Evolutionary conservation across 2,329 filamentous ascomycete genomes (phyloP), one percentile per base, ranked within the genome.

Genomic region (Grosmannia penicillata): DNA sequence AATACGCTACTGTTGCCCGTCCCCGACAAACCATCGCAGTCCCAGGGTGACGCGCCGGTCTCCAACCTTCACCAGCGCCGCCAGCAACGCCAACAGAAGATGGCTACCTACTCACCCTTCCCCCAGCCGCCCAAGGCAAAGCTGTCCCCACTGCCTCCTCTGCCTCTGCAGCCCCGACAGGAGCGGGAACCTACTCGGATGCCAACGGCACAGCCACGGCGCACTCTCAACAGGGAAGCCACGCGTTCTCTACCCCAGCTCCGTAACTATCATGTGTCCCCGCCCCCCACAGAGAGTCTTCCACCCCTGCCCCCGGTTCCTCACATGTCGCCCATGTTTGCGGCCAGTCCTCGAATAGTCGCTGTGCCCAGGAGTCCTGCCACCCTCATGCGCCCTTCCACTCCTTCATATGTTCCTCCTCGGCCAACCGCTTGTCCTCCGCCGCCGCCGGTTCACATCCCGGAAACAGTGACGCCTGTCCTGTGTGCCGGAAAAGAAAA

Each of bases 211-310:
- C 15, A 26, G 33, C 22, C 31, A 19, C 18, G 28, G 22, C 10
- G 34, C 32, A 2, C 40, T 38, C 13, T 46, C 11, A 45, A 39
- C 18, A 25, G 36, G 11, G 36, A 37, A 6, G 17, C 42, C 9
- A 43, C 38, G 27, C 44, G 44, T 10, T 47, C 45, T 3, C 29
- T 46, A 25, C 45, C 45, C 10, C 45, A 46, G 21, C 24, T 47
- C 6, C 42, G 39, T 4, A 32, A 14, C 13, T 9, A 37, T 8
- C 17, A 19, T 17, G 34, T 18, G 3, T 32, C 34, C 10, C 44
- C 39, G 7, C 38, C 40, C 5, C 44, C 42, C 2, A 17, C 39
- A 8, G 43, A 27, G 7, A 39, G 40, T 3, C 40, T 47, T 7
- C 45, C 43, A 9, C 42, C 45, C 3, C 32, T 47, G 6, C 45